Base-by-base conservation (phyloP, 164 flowering plant genomes). In the Magnolia sinica region DNA sequence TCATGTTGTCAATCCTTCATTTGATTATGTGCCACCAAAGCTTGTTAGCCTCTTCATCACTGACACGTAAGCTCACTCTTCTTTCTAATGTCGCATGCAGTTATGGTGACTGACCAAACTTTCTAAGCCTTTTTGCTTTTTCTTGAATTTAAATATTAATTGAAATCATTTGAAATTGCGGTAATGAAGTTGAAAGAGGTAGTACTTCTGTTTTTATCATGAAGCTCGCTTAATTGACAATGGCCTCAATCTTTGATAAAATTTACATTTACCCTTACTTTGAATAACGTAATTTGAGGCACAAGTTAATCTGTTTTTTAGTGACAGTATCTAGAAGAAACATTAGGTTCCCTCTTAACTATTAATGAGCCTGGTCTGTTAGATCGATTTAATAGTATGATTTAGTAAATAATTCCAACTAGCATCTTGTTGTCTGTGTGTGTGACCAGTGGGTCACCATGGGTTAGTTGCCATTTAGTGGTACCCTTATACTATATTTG, bases 1-100 rank as follows among this genome's bases (percentile, higher is more conserved):
- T 81, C 97, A 92, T 83, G 96, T 94, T 70, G 94, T 96, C 81
- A 96, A 96, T 81, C 99, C 99, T 75, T 84, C 98, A 63, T 96
- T 96, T 84, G 98, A 96, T 82, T 96, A 93, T 81, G 97, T 96
- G 70, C 99, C 99, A 37, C 99, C 99, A 72, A 88, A 93, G 82
- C 97, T 96, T 82, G 99, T 96, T 80, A 96, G 91, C 81, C 86
- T 96, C 55, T 96, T 96, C 75, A 94, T 96, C 64, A 96, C 98
- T 50, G 99, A 96, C 86, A 91, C 95, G 98, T 96, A 90, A 91
- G 99, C n/a, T 27, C 18, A 59, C 20, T 19, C 7, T 51, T 67
- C 27, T 64, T 64, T 74, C 19, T 51, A 58, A 55, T 69, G 8
- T 70, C 11, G 10, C 49, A 29, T 31, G 16, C 55, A 6, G 66